Conservation (phyloP, 768 basidiomycete species). For the Candolleomyces aberdarensis region DNA sequence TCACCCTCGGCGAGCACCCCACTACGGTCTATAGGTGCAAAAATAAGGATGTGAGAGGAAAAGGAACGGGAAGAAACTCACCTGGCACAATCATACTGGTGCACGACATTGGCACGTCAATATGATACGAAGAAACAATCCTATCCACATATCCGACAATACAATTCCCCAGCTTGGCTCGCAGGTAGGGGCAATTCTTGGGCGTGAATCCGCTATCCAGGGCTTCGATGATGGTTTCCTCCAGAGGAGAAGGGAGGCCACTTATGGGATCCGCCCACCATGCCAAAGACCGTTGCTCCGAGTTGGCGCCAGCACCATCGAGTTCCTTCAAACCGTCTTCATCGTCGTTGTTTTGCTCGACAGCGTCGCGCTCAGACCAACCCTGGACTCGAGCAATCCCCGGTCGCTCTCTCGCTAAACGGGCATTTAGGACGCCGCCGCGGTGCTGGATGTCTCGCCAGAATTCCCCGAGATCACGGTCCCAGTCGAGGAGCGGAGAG, state of each 20-base stretch:
- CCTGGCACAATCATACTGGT: conserved; percentile 64
- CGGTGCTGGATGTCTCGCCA: conserved; percentile 38
- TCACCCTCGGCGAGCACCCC: conserved; percentile 52
- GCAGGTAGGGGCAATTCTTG: conserved; percentile 32
- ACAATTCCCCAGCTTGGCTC: conserved; percentile 53
- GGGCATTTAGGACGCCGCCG: conserved; percentile 39
- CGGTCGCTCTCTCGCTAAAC: conserved; percentile 33
- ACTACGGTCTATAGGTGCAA: conserved; percentile 40
- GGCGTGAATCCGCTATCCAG: conserved; percentile 48
- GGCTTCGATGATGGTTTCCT: conserved; percentile 60
- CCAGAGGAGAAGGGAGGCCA: conserved; percentile 57
- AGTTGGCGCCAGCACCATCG: conserved; percentile 14
- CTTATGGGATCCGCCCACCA: conserved; percentile 71
- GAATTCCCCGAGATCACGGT: conserved; percentile 32
- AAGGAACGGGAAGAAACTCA: conserved; percentile 10
- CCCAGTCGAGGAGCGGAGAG: conserved; percentile 42
- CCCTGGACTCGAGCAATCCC: conserved; percentile 45
- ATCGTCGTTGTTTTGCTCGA: conserved; percentile 36
- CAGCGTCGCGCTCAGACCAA: conserved; percentile 32
- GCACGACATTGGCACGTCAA: conserved; percentile 55
- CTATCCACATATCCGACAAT: conserved; percentile 35
- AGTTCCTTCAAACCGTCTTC: conserved; percentile 30
- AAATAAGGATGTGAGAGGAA: neutral
- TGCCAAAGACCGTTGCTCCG: conserved; percentile 44
- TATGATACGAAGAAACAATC: conserved; percentile 39